Evolutionary conservation across 2,329 filamentous ascomycete species (phyloP), one percentile per base, ranked within the genome.

Genomic region (Venturia oleaginea): DNA sequence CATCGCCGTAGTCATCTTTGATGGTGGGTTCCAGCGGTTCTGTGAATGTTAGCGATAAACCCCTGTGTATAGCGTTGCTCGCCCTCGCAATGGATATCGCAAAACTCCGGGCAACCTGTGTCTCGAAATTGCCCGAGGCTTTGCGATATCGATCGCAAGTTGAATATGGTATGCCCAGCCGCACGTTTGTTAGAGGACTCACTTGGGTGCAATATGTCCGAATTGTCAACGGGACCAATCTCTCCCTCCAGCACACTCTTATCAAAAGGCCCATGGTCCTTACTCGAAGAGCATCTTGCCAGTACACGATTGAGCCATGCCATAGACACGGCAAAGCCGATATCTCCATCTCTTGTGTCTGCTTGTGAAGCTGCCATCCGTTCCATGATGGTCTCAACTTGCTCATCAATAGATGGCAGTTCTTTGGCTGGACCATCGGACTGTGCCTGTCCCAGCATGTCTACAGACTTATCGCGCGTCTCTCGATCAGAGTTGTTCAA

Each of bases 221-320:
- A 86, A 72, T 97, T 97, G 78, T 97, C 91, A 38, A 97, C 84
- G 0, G 90, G 89, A 1, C 92, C 92, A 64, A 94, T 83, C 4
- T 85, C 82, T 7, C 83, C 84, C 65, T 87, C 82, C 13, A 80
- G 72, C 11, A 83, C 82, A n/a, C 81, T 77, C 67, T 89, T 89
- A 66, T 82, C 78, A 46, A 77, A 78, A 62, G 84, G 81, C 67
- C 82, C 80, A 24, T 80, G 81, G 62, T 81, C 76, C 65, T 83
- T 81, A 19, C 79, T 75, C n/a, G 85, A 83, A 10, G 83, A 80
- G 60, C 84, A 84, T 64, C 90, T 81, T 30, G 88, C 83, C 66
- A 88, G 79, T 2, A 94, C 90, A 66, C 85, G 84, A 65, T 83
- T 81, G 40, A 97, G 81, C 94, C 94, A 97, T 66, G 81, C 81